Evolutionary conservation across 371 early-diverging fungal species (phyloP), one percentile per base, ranked within the genome.

Genomic region (Rhizopus arrhizus): DNA sequence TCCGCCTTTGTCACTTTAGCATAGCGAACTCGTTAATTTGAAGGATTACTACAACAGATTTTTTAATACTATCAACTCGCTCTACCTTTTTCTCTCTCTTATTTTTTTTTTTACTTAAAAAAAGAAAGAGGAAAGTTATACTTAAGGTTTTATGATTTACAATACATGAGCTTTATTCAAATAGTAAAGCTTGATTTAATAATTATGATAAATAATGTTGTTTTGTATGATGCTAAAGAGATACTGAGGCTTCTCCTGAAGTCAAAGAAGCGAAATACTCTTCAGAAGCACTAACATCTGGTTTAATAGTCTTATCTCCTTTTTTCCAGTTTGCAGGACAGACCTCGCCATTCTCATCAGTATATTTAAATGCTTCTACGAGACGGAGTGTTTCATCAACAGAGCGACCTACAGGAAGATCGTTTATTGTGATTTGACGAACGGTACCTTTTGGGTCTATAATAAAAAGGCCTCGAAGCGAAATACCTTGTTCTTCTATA

Each of bases 271-370:
- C 61, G 57, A 94, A 94, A 80, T 89, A 94, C 51, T 89, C 90
- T 85, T 92, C 89, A 67, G 89, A 85, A 60, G 84, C 73, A 57
- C 74, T 64, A 36, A 90, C 87, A 71, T 86, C 89, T 33, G 93
- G 87, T 75, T 84, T 84, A 67, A 85, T 83, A 60, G 85, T 81
- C 67, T 77, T 74, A 56, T 72, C 75, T 61, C 95, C 95, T 75
- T 88, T 86, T 63, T 81, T 75, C 95, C 96, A 96, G 84, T 88
- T 88, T 53, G 89, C 93, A 52, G 96, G 95, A 88, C 95, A 94
- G 4, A 84, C 85, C 51, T 83, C 83, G 57, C 84, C 84, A 65
- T 83, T 75, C 65, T 86, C 68, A 53, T 90, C 90, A 55, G 81
- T 77, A 79, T 89, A 90, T 65, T 90, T 83, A 62, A 91, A 75